Conservation (phyloP, 2,329 filamentous ascomycete species). For the Neurospora sp. region DNA sequence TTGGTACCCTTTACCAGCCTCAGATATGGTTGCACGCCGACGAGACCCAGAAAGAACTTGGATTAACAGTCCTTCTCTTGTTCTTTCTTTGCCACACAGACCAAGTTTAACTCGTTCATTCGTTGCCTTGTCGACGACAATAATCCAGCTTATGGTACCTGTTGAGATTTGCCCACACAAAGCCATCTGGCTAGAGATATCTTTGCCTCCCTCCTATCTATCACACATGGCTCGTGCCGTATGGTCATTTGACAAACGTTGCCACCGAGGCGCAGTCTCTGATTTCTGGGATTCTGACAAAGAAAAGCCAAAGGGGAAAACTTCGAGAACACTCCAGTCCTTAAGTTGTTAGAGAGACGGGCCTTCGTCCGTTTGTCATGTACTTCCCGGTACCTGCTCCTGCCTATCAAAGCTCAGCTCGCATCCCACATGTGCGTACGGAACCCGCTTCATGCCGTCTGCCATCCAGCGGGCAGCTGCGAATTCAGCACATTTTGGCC, state of each 20-base stretch:
- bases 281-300: not conserved
- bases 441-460: not conserved
- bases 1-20: not conserved
- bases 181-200: not conserved
- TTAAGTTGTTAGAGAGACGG: not conserved
- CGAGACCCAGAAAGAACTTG: too few species aligned
- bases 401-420: not conserved
- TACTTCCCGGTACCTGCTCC: not conserved
- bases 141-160: not conserved
- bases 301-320: not conserved
- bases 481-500: not conserved
- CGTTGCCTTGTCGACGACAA: not conserved
- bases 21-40: too few species aligned
- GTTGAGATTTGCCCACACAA: not conserved
- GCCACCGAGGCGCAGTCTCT: not conserved
- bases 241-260: not conserved
- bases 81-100: not conserved
- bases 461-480: not conserved
- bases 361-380: not conserved
- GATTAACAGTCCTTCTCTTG: not conserved
- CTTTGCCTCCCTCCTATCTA: not conserved
- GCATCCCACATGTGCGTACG: not conserved
- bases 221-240: not conserved
- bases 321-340: not conserved
- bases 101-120: not conserved